Base-by-base conservation (phyloP, 768 basidiomycete species). In the Asterophora parasitica region DNA sequence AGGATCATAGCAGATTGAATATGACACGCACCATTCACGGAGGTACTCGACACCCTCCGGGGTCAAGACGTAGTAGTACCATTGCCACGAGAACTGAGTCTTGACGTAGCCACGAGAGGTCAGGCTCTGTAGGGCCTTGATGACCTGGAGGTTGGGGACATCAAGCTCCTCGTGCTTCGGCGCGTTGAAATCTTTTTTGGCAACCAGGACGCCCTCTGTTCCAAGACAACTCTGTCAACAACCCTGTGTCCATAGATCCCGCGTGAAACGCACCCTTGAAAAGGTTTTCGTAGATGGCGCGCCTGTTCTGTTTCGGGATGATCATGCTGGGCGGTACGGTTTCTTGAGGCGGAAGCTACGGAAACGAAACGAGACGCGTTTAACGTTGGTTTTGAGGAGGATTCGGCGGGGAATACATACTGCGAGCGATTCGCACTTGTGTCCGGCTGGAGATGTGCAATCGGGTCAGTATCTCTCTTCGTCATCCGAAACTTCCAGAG, bases 1-100 rank as follows among this genome's bases (percentile, higher is more conserved):
- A 33, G 9, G 36, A 12, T 44, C 39, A 15, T 9, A 27, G 45
- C 4, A 42, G 10, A 42, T 16, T 12, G 9, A 12, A 12, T 12
- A 31, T 12, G 19, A 16, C 1, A 66, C 74, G 58, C 56, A 78
- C 77, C 86, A 93, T 72, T 95, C 92, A 55, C 95, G 86, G 69
- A 98, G 88, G 74, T 88, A 95, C 59, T 95, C 92, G 55, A 98
- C 85, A 63, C 96, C 96, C 70, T 98, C 96, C 44, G 92, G 85
- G 60, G 94, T 99, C 63, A 99, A 79, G 63, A 83, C 80, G 74
- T 98, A 99, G 76, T 98, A 99, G 74, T 96, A 99, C 79, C 83
- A 96, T 65, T 97, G 93, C 96, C 96, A 99, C 41, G 88, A 92
- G 79, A 98, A 98, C 66, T 92, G 95, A 58, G 96, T 99, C 83